Evolutionary conservation across 768 basidiomycete genomes (phyloP).

Genomic region (Trametes coccinea): DNA sequence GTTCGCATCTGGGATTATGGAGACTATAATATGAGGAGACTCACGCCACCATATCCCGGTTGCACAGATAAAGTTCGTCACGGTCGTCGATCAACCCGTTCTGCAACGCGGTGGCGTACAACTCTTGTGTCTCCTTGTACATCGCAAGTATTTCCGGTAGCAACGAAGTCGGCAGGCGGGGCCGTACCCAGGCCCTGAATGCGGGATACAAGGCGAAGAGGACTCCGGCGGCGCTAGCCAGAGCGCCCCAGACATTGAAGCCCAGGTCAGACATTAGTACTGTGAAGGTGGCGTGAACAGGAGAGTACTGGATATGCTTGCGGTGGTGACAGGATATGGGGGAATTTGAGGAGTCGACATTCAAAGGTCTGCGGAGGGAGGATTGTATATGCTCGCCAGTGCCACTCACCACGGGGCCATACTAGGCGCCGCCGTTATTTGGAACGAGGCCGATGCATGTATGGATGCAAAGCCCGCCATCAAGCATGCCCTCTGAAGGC

Average conservation of each 20-base stretch:
- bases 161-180: neutral
- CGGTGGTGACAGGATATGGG: neutral
- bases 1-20: neutral
- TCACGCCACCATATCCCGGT: neutral
- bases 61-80: neutral
- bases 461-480: neutral
- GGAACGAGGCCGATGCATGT: neutral
- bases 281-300: neutral
- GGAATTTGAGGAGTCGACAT: neutral
- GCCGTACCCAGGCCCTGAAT: neutral
- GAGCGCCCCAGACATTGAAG: conserved; percentile 8
- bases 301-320: neutral
- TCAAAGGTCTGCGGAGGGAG: neutral
- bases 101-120: neutral
- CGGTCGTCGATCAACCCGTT: conserved; percentile 1
- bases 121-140: neutral
- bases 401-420: neutral
- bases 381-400: neutral
- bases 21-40: neutral
- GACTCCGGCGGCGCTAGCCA: conserved; percentile 7
- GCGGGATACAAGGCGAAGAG: neutral
- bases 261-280: conserved; percentile 1
- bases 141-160: neutral
- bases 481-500: too few relatives aligned
- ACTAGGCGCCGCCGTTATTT: neutral